These are phyloP conservation scores for Venturia pyrina DNA, from an alignment of 2,329 filamentous ascomycete species.

Conservation along the genomic window DNA sequence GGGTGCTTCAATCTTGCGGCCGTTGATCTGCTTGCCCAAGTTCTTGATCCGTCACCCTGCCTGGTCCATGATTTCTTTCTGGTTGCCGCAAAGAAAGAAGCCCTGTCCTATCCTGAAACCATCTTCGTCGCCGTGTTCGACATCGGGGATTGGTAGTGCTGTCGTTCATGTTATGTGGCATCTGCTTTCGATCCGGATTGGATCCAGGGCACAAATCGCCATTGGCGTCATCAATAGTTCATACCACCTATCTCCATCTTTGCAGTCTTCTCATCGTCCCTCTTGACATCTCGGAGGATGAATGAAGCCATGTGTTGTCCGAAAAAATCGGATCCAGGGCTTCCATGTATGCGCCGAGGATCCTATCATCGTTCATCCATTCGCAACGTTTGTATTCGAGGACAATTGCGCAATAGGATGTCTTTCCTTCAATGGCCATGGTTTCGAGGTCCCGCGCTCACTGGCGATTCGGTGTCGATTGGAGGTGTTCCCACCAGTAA, in stretches of 20 bases:
- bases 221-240: too few species aligned
- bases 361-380: not conserved
- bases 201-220: not conserved
- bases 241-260: too few species aligned
- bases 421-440: not conserved
- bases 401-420: not conserved
- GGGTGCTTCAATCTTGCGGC: too few species aligned
- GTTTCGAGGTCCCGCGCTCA: not conserved
- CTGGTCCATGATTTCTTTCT: not conserved
- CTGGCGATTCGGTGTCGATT: too few species aligned
- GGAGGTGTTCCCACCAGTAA: too few species aligned
- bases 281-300: too few species aligned
- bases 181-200: constrained; percentile 3
- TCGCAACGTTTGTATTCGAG: not conserved
- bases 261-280: too few species aligned
- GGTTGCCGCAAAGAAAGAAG: not conserved
- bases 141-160: not conserved
- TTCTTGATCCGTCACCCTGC: not conserved
- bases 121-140: not conserved
- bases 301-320: too few species aligned
- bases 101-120: not conserved
- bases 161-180: not conserved
- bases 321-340: not conserved
- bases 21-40: too few species aligned
- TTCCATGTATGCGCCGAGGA: constrained; percentile 5